These are phyloP conservation scores for Groenewaldozyma auringiensis DNA, from an alignment of 1,139 yeast genomes.

Conservation along the genomic window DNA sequence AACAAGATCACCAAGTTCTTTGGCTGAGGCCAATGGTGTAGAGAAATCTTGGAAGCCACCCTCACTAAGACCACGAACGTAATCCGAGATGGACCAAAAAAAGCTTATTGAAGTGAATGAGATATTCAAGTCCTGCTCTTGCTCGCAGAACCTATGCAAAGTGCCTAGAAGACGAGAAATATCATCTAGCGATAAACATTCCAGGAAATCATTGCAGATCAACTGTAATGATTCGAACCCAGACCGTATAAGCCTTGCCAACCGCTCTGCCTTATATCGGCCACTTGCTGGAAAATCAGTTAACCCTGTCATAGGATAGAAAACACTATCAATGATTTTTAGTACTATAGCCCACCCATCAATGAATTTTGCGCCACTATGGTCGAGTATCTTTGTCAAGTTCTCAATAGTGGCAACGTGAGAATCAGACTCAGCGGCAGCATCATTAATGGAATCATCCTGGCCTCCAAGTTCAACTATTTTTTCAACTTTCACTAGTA, in stretches of 20 bases:
- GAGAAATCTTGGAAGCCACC: constrained; percentile 15
- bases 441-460: constrained; percentile 13
- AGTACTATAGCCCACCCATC: constrained; percentile 70
- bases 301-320: too few species aligned
- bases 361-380: constrained; percentile 55
- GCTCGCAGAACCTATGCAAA: constrained; percentile 62
- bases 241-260: constrained; percentile 39
- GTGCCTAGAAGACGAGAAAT: constrained; percentile 62
- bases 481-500: constrained; percentile 10
- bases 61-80: constrained; percentile 37
- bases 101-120: constrained; percentile 87
- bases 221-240: constrained; percentile 77
- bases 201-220: constrained; percentile 75
- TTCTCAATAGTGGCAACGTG: constrained; percentile 55
- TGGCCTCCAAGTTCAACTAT: constrained; percentile 7
- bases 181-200: constrained; percentile 52
- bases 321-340: constrained; percentile 60
- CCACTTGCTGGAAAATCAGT: too few species aligned
- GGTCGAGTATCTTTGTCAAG: constrained; percentile 62
- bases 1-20: constrained; percentile 11
- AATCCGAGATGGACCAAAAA: constrained; percentile 86
- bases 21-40: constrained; percentile 12
- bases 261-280: constrained; percentile 11
- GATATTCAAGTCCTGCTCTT: constrained; percentile 65
- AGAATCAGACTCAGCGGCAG: constrained; percentile 40